These are phyloP conservation scores for Verticillium nubilum DNA, from an alignment of 2,329 filamentous ascomycete species.

Conservation along the genomic window DNA sequence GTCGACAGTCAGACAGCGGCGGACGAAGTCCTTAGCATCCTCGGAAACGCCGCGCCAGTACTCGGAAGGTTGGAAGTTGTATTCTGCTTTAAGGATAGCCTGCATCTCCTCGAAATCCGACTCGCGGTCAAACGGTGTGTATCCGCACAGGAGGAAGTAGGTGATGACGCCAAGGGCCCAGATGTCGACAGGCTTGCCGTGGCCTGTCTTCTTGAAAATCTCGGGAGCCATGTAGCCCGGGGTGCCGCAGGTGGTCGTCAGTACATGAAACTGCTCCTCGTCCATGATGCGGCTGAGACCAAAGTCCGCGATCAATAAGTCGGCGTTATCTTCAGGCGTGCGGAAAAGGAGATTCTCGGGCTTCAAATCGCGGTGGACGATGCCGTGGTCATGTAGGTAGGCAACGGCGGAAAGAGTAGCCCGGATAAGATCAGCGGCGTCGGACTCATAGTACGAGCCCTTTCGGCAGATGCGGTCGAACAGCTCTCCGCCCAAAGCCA, in stretches of 20 bases:
- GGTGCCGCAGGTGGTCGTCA: slow-evolving; percentile 96
- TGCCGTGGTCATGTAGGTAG: slow-evolving; percentile 97
- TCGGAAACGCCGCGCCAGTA: slow-evolving; percentile 95
- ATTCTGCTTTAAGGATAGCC: slow-evolving; percentile 93
- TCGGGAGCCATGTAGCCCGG: slow-evolving; percentile 99
- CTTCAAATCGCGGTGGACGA: slow-evolving; percentile 96
- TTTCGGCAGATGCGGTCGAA: slow-evolving; percentile 99
- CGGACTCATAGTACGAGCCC: slow-evolving; percentile 96
- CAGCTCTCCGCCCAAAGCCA: slow-evolving; percentile 91
- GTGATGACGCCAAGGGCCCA: slow-evolving; percentile 99
- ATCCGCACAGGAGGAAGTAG: slow-evolving; percentile 95
- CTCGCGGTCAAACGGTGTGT: slow-evolving; percentile 96
- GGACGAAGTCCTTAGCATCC: slow-evolving; percentile 86
- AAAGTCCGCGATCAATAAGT: slow-evolving; percentile 95
- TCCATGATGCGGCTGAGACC: slow-evolving; percentile 97
- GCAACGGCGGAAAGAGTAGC: slow-evolving; percentile 95
- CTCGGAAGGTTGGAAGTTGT: slow-evolving; percentile 87
- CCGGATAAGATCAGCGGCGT: slow-evolving; percentile 91
- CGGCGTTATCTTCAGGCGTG: slow-evolving; percentile 95
- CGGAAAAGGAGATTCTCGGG: slow-evolving; percentile 96
- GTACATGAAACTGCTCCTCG: slow-evolving; percentile 94
- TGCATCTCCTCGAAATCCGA: slow-evolving; percentile 99
- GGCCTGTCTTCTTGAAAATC: slow-evolving; percentile 97
- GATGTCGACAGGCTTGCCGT: slow-evolving; percentile 96
- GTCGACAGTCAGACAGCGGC: slow-evolving; percentile 85